Base-by-base conservation (phyloP, 352 stramenopile species). In the Thalassiosira hispida region DNA sequence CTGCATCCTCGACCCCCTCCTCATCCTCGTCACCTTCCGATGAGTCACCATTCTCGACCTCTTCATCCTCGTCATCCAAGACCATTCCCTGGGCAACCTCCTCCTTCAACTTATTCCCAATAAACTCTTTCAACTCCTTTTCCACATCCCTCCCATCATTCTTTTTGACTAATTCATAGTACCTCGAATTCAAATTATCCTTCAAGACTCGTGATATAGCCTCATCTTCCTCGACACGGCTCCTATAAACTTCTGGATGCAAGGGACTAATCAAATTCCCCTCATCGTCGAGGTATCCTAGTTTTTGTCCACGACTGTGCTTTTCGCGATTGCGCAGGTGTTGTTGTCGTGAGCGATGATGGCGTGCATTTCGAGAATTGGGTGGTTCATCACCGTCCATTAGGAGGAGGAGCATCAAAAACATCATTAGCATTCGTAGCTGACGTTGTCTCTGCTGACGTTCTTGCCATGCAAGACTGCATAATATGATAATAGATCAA, bases 301-400 rank as follows among this genome's bases (percentile, higher is more conserved):
- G 42, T 25, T 35, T 68, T 18, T 73, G 27, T 22, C 47, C 72
- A 31, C 57, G 33, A 1, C 14, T 69, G 12, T 16, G 38, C 6
- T 47, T 64, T 16, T n/a, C 47, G 9, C 52, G 23, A 40, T 18
- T 27, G 9, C 40, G n/a, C n/a, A 8, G n/a, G 33, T 31, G n/a
- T 23, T 31, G n/a, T 23, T 63, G 42, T 47, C 35, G 40, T 55
- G 11, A 67, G 18, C 55, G 60, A 16, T 51, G 23, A 46, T 78
- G 51, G 64, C 61, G 20, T 59, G 65, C 61, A 16, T 38, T 38
- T 53, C 65, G 53, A 31, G 52, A 47, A 33, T 74, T 63, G 16
- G 51, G 42, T 40, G 80, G 74, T 63, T 93, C 87, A 59, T 94
- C 89, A 8, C 84, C 86, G 31, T 94, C 89, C 89, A 93, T 94